Base-by-base conservation (phyloP, 768 basidiomycete species). In the Tubosaeta sp. region DNA sequence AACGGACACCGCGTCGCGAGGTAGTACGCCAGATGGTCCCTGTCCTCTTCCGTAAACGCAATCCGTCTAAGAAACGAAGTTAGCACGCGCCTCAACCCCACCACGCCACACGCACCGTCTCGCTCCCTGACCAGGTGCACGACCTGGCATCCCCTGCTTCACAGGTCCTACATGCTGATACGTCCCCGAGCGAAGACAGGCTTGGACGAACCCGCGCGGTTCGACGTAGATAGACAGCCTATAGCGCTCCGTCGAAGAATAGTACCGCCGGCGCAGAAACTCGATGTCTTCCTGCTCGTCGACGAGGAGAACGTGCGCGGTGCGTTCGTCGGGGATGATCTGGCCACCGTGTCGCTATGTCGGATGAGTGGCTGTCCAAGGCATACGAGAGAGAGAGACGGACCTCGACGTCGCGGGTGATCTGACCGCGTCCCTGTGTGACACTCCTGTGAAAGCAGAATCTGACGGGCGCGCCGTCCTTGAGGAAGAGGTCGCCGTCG, bases 1-100 rank as follows among this genome's bases (percentile, higher is more conserved):
- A 37, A 57, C 3, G 81, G 80, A 38, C 72, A 76, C 43, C 75
- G 65, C 46, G 56, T 73, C 19, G 83, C 81, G 49, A 85, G 53
- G 50, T 77, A 83, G 61, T 73, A 71, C 5, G 74, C 65, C 2
- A 83, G 73, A 6, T 71, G 55, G 0, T 53, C 52, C 46, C 78
- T 73, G 6, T 83, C 82, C 0, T 74, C 69, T 6, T 54, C 34
- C 0, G 75, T 74, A 52, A 70, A 81, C 13, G 53, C 10, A 1
- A 58, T 39, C 19, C 67, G 67, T 43, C 68, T 68, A 5, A 44
- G 25, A 44, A 12, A 17, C n/a, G n/a, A 19, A 7, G 10, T 27
- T 5, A 13, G 16, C 17, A 29, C 10, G 9, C 22, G 29, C 19
- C 14, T 33, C 19, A 11, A 5, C 11, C 25, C 11, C 17, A 8